Conservation (phyloP, 129 eudicot species). For the Centrapalus pauciflorus region DNA sequence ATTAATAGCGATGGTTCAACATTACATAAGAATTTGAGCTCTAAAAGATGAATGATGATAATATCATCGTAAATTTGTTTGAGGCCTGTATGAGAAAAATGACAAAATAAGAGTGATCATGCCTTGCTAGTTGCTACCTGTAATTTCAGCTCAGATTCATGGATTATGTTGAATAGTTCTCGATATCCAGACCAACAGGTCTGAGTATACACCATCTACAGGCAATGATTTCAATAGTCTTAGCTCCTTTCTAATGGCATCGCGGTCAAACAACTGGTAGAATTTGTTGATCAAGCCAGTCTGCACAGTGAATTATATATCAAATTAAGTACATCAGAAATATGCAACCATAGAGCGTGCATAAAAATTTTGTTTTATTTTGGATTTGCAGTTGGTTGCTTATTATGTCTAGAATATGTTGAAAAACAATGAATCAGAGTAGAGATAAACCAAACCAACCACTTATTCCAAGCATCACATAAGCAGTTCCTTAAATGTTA, state of each 20-base stretch:
- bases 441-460: slow-evolving; percentile 9
- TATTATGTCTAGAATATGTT: background rate
- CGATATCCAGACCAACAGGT: slow-evolving; percentile 66
- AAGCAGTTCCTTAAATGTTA: slow-evolving; percentile 36
- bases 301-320: slow-evolving; percentile 42
- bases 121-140: slow-evolving; percentile 42
- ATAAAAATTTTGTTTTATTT: no score
- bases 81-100: no score
- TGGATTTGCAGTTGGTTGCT: background rate
- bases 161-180: slow-evolving; percentile 45
- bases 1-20: no score
- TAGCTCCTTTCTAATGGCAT: slow-evolving; percentile 51
- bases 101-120: slow-evolving; percentile 5
- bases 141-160: slow-evolving; percentile 49
- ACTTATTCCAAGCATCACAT: slow-evolving; percentile 56
- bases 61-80: no score
- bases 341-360: no score
- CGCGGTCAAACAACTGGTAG: slow-evolving; percentile 58
- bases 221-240: slow-evolving; percentile 41
- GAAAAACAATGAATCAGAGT: background rate
- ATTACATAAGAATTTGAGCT: no score
- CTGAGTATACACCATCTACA: slow-evolving; percentile 62
- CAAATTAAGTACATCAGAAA: background rate
- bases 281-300: slow-evolving; percentile 54
- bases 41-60: no score